These are phyloP conservation scores for Trichosporon sp. DNA, from an alignment of 1,284 basidiomycete genomes.

Conservation along the genomic window DNA sequence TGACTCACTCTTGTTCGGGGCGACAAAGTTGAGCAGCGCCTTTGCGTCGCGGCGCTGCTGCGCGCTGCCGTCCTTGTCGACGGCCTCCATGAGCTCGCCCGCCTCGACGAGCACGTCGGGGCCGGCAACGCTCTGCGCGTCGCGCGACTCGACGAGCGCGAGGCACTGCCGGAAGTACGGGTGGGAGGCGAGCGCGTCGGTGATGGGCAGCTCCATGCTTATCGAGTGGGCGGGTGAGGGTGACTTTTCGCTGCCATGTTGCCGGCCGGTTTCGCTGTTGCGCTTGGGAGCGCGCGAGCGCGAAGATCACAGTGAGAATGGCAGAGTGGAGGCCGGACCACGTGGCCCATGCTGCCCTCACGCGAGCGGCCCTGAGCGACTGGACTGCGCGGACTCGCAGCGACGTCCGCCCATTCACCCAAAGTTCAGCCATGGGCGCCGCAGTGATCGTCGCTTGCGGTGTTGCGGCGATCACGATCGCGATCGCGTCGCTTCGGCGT, in stretches of 20 bases:
- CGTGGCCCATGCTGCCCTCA: not conserved
- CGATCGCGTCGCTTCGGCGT: not conserved
- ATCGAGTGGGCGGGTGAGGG: not conserved
- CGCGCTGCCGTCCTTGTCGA: constrained; percentile 77
- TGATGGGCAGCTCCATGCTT: not conserved
- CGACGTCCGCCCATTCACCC: not conserved
- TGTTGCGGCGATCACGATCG: not conserved
- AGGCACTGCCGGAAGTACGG: not conserved
- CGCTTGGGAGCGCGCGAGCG: not conserved
- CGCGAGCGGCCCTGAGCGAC: not conserved
- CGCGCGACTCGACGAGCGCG: not conserved
- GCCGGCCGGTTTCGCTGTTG: not conserved
- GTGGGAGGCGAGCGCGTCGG: not conserved
- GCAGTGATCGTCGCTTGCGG: not conserved
- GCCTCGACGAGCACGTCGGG: constrained; percentile 67
- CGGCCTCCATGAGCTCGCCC: constrained; percentile 69
- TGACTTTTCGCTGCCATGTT: not conserved
- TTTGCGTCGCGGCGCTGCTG: not conserved
- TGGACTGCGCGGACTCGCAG: not conserved
- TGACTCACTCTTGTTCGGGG: not conserved
- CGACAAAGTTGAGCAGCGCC: constrained; percentile 1
- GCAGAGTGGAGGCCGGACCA: not conserved
- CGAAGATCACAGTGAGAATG: not conserved
- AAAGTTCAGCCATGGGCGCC: not conserved
- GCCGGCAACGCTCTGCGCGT: not conserved